Evolutionary conservation across 2,329 filamentous ascomycete genomes (phyloP).

Genomic region (Diaporthe ampelina): DNA sequence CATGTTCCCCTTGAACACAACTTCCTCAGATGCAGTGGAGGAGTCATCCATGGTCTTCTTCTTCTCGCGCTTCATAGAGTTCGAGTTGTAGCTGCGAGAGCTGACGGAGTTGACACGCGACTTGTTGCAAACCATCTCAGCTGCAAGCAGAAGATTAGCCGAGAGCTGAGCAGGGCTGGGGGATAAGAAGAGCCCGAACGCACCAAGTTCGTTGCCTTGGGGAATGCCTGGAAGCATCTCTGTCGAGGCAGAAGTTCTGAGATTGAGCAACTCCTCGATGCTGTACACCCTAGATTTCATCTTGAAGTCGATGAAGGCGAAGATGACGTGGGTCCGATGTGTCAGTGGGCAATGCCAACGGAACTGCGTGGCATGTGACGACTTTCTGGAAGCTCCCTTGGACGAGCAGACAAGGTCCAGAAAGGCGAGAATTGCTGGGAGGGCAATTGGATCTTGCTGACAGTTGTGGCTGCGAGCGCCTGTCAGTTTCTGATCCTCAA

Average conservation of each 20-base stretch:
- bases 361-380: slow-evolving; percentile 55
- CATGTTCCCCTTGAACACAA: slow-evolving; percentile 55
- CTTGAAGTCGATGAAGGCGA: slow-evolving; percentile 54
- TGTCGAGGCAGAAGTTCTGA: slow-evolving; percentile 47
- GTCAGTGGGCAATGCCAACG: slow-evolving; percentile 52
- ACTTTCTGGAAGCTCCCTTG: slow-evolving; percentile 42
- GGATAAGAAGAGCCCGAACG: slow-evolving; percentile 31
- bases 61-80: slow-evolving; percentile 36
- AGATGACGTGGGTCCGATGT: slow-evolving; percentile 57
- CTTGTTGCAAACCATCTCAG: slow-evolving; percentile 48
- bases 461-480: slow-evolving; percentile 48
- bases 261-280: slow-evolving; percentile 59
- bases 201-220: slow-evolving; percentile 42
- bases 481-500: slow-evolving; percentile 56
- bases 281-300: slow-evolving; percentile 62
- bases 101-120: slow-evolving; percentile 41
- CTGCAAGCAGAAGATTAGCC: slow-evolving; percentile 39
- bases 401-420: slow-evolving; percentile 46
- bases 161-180: not conserved
- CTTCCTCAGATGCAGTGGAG: slow-evolving; percentile 54
- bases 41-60: slow-evolving; percentile 52
- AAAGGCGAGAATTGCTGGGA: slow-evolving; percentile 53
- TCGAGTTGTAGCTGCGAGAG: slow-evolving; percentile 43
- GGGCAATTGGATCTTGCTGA: slow-evolving; percentile 43
- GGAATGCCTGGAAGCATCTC: slow-evolving; percentile 38